Evolutionary conservation across 192 early-diverging fungal species (phyloP), one percentile per base, ranked within the genome.

Genomic region (Rhizoclosmatium sp.): DNA sequence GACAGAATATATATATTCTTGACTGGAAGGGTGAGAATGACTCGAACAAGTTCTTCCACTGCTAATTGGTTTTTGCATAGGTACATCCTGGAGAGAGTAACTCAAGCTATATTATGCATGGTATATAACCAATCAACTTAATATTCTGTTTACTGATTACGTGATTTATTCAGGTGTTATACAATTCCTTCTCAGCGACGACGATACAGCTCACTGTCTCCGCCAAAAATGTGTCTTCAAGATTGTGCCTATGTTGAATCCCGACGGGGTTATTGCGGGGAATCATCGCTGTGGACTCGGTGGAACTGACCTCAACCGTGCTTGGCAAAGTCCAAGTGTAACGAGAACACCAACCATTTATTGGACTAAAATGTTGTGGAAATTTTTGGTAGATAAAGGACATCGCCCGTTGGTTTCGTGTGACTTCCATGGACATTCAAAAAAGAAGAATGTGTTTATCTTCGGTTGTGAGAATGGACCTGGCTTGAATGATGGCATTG

Each of bases 71-170:
- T 54, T 49, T 14, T 31, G 46, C 7, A 58, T n/a, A 85, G 81
- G 85, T 89, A 7, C 88, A 89, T 83, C 88, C 88, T n/a, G 88
- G 88, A 59, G 88, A 89, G 76, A 80, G 81, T 47, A 87, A 87
- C 69, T 81, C 88, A 12, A 85, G 82, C 16, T 83, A 83, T 76
- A 89, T 87, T 51, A 85, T 89, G 84, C 75, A 89, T 48, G 85
- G 81, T 76, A 65, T 0, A 0, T 31, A 31, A 31, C 31, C 31
- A 31, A 31, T 31, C 31, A 31, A 31, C 4, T 42, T 42, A 3
- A 23, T 14, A 44, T 58, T 31, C 12, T 21, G 16, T 39, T 39
- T 69, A 14, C 0, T 31, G 31, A 31, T 31, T 31, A 31, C 31
- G 31, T 31, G 31, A 31, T 31, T 31, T 40, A 75, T 19, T 59